These are phyloP conservation scores for Hirsutella thompsonii DNA, from an alignment of 2,329 filamentous ascomycete species.

Conservation along the genomic window DNA sequence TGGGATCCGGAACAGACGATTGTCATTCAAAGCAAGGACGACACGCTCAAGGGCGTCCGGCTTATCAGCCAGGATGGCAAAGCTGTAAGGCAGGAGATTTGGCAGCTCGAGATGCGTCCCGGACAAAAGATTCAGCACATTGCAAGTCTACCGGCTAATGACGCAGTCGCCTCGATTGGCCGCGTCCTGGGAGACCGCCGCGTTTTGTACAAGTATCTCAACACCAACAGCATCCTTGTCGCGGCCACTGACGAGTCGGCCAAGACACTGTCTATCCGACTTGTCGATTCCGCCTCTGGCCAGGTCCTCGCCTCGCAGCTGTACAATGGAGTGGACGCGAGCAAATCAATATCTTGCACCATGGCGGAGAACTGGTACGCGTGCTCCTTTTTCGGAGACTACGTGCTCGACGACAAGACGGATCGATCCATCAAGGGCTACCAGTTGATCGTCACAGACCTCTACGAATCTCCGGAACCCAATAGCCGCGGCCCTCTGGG, in stretches of 20 bases:
- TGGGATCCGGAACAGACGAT: constrained; percentile 39
- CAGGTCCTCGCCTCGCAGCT: constrained; percentile 59
- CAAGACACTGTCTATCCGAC: constrained; percentile 55
- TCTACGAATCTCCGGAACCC: constrained; percentile 73
- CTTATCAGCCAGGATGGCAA: constrained; percentile 30
- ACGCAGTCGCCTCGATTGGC: constrained; percentile 89
- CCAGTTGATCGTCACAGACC: constrained; percentile 73
- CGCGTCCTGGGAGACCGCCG: constrained; percentile 81
- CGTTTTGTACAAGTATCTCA: constrained; percentile 97
- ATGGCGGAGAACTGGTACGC: constrained; percentile 93
- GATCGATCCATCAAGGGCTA: constrained; percentile 62
- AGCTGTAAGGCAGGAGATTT: constrained; percentile 38
- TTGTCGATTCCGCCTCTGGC: constrained; percentile 80
- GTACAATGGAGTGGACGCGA: constrained; percentile 61
- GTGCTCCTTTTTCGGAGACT: constrained; percentile 64
- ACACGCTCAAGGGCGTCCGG: constrained; percentile 40
- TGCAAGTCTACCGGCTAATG: constrained; percentile 56
- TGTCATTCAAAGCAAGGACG: constrained; percentile 35
- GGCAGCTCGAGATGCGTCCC: constrained; percentile 58
- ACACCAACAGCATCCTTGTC: constrained; percentile 71
- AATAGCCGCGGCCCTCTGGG: constrained; percentile 78
- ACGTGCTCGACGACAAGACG: constrained; percentile 39
- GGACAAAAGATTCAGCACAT: constrained; percentile 58
- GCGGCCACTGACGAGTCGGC: constrained; percentile 50
- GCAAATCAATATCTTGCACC: constrained; percentile 60